A percentile compares a stretch with the other conserved stretches of the same genome.
These are phyloP conservation scores for Balansia obtecta DNA, from an alignment of 2,329 filamentous ascomycete species.

Conservation along the genomic window DNA sequence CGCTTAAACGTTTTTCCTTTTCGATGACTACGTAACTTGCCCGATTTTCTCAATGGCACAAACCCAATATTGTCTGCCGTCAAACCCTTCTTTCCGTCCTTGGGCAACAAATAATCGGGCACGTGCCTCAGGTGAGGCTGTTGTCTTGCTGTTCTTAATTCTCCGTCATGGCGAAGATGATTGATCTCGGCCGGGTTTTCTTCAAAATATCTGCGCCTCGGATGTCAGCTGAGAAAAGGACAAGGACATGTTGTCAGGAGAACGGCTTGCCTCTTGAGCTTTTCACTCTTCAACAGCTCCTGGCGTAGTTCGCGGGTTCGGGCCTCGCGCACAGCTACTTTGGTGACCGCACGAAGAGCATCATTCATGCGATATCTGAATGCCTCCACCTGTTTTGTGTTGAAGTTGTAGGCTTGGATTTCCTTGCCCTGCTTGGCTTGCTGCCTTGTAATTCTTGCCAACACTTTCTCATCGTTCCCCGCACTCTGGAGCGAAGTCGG, in stretches of 20 bases:
- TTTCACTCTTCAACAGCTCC: constrained; percentile 87
- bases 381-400: constrained; percentile 85
- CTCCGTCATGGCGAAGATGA: constrained; percentile 81
- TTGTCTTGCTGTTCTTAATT: constrained; percentile 68
- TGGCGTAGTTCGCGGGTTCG: constrained; percentile 76
- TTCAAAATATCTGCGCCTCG: constrained; percentile 59
- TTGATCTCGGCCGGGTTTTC: constrained; percentile 86
- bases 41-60: constrained; percentile 51
- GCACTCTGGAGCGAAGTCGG: constrained; percentile 65
- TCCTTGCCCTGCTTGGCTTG: constrained; percentile 70
- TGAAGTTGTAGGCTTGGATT: constrained; percentile 84
- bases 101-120: constrained; percentile 83
- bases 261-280: constrained; percentile 54
- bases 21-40: constrained; percentile 34
- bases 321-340: constrained; percentile 80
- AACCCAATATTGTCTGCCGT: constrained; percentile 60
- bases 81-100: constrained; percentile 57
- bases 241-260: background rate
- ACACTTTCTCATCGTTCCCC: constrained; percentile 73
- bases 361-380: constrained; percentile 95
- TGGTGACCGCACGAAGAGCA: constrained; percentile 78
- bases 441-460: constrained; percentile 66
- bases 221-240: too few relatives aligned
- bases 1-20: constrained; percentile 24
- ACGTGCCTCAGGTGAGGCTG: constrained; percentile 90